phyloP scores from a whole-genome alignment of 192 early-diverging fungal species.

The Backusella luteola region DNA sequence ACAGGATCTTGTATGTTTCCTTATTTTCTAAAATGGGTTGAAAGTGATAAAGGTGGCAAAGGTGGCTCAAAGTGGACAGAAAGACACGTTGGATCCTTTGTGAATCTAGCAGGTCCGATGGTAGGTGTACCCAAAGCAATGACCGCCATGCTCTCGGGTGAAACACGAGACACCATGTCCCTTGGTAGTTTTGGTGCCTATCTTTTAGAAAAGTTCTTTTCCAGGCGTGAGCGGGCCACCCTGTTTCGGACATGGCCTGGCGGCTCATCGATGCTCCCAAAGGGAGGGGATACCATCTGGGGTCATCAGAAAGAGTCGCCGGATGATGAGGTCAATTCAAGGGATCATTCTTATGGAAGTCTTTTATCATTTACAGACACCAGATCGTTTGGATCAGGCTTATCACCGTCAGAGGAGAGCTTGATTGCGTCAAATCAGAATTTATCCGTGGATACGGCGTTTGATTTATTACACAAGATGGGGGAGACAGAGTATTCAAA shows the following conservation, averaged over 20 bases:
- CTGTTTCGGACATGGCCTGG: slow-evolving; percentile 86
- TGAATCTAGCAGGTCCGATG: slow-evolving; percentile 86
- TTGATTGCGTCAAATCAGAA: neutral
- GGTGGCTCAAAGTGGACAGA: slow-evolving; percentile 76
- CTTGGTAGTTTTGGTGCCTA: slow-evolving; percentile 73
- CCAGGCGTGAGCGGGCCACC: slow-evolving; percentile 64
- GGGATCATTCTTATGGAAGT: slow-evolving; percentile 47
- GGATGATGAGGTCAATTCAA: slow-evolving; percentile 59
- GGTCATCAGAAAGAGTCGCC: slow-evolving; percentile 65
- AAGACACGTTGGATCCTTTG: slow-evolving; percentile 72
- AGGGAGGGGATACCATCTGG: slow-evolving; percentile 83
- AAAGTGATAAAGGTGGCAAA: slow-evolving; percentile 60
- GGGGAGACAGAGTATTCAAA: slow-evolving; percentile 36
- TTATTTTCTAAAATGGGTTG: slow-evolving; percentile 90
- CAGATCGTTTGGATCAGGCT: neutral
- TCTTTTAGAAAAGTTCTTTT: slow-evolving; percentile 85
- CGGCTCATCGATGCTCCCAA: slow-evolving; percentile 73
- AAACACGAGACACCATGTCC: slow-evolving; percentile 84
- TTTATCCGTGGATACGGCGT: neutral
- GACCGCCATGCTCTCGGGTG: slow-evolving; percentile 70
- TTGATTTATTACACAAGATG: neutral
- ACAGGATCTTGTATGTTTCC: slow-evolving; percentile 62
- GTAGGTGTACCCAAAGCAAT: slow-evolving; percentile 85
- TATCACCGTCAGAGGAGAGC: neutral
- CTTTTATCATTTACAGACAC: slow-evolving; percentile 49